Base-by-base conservation (phyloP, 2,329 filamentous ascomycete species). In the Coniochaeta sp. region DNA sequence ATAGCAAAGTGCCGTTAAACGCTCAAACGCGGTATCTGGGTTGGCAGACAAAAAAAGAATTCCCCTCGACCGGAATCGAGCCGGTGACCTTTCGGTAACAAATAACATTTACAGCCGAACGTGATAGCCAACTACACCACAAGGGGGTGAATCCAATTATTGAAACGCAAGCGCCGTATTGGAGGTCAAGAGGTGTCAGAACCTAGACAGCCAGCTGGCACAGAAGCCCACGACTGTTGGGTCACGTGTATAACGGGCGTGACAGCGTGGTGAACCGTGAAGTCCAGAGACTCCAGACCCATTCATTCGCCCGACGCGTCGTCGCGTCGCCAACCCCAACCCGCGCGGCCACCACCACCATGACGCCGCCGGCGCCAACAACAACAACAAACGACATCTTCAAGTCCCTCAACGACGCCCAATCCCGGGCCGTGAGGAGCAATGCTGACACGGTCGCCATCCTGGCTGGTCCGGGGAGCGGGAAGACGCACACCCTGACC, bases 401-500 rank as follows among this genome's bases (percentile, higher is more conserved):
- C 62, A 69, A 71, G 59, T 79, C 77, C 54, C 73, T 86, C 32
- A 86, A 86, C 64, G 65, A 74, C 42, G 83, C 83, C 17, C 83
- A 86, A 70, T 72, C 76, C 28, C 79, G 77, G 10, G 83, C 83
- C 3, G 83, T 86, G 34, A 81, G 77, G 22, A 84, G 83, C 5
- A 65, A 72, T 34, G 74, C 79, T 2, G 66, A 76, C 9, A 86
- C 83, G 0, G 81, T 89, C 19, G 86, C 87, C 56, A 89, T 89
- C 60, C 74, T 89, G 50, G 87, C 87, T 42, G 86, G 86, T 0
- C 87, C 84, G 3, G 87, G 86, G 19, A 88, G 85, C 62, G 93
- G 95, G 22, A 98, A 99, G 75, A 99, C 93, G 16, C 96, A 97
- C 73, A 98, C 95, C 0, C 81, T 99, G 59, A 96, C 93, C 0